Conservation (phyloP, 1,284 basidiomycete genomes). For the Ceratobasidium theobromae region DNA sequence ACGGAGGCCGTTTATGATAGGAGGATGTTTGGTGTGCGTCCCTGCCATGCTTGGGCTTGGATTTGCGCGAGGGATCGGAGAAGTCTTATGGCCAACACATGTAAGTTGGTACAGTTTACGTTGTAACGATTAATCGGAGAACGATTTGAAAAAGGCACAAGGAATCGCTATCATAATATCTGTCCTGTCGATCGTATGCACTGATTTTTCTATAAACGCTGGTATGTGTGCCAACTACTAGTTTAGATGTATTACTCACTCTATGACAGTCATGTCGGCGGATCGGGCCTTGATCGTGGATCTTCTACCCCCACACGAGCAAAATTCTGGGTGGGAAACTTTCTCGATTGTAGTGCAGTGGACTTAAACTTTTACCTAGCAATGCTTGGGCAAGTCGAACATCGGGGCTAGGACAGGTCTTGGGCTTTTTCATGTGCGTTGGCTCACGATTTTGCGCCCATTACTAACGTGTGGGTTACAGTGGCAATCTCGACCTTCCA, state of each 20-base stretch:
- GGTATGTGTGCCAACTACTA: conserved; percentile 47
- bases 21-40: conserved; percentile 65
- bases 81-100: conserved; percentile 48
- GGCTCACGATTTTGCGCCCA: not conserved
- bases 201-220: conserved; percentile 94
- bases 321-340: conserved; percentile 45
- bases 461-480: not conserved
- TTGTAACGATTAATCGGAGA: not conserved
- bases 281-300: conserved; percentile 52
- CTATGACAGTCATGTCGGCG: conserved; percentile 50
- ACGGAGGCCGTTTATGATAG: conserved; percentile 82
- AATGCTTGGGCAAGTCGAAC: conserved; percentile 96
- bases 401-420: conserved; percentile 77
- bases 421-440: conserved; percentile 70
- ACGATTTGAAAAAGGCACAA: conserved; percentile 53
- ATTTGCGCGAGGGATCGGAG: conserved; percentile 75
- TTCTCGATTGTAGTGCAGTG: not conserved
- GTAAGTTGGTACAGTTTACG: not conserved
- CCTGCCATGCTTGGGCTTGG: conserved; percentile 81
- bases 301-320: conserved; percentile 48
- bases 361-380: not conserved
- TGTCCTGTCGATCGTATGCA: conserved; percentile 80
- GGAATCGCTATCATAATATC: conserved; percentile 74
- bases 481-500: conserved; percentile 72
- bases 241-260: conserved; percentile 3